Evolutionary conservation across 164 flowering plant genomes (phyloP).

Genomic region (Dillenia suffruticosa): DNA sequence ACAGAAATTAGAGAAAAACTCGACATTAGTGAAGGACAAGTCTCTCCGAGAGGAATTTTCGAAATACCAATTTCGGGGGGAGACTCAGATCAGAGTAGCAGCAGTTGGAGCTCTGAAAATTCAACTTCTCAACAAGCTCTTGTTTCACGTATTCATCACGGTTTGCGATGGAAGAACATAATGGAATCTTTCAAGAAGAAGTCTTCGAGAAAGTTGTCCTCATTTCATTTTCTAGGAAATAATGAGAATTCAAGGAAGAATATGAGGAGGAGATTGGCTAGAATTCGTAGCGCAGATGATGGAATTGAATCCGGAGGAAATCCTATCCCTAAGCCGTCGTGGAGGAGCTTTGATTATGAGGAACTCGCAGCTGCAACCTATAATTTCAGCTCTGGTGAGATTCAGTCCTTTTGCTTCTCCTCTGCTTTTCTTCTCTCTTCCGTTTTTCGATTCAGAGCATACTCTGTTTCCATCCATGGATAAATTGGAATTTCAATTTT

Average conservation of each 20-base stretch:
- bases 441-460: neutral
- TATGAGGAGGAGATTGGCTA: conserved; percentile 37
- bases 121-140: conserved; percentile 3
- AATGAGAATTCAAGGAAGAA: conserved; percentile 41
- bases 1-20: neutral
- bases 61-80: conserved; percentile 37
- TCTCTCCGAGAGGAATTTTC: conserved; percentile 62
- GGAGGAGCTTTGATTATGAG: conserved; percentile 55
- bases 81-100: conserved; percentile 43
- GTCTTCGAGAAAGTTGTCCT: conserved; percentile 48
- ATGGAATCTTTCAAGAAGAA: conserved; percentile 45
- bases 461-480: no score
- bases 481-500: no score
- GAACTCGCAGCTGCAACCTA: conserved; percentile 78
- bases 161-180: conserved; percentile 50
- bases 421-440: neutral
- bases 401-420: neutral
- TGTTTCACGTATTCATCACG: conserved; percentile 11
- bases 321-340: conserved; percentile 44
- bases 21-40: conserved; percentile 11
- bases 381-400: conserved; percentile 66
- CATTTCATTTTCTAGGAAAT: conserved; percentile 38
- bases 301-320: conserved; percentile 15
- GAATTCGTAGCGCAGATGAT: conserved; percentile 36
- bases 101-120: conserved; percentile 22